Evolutionary conservation across 257 asterid genomes (phyloP), one percentile per base, ranked within the genome.

Genomic region (Jasminum sambac): DNA sequence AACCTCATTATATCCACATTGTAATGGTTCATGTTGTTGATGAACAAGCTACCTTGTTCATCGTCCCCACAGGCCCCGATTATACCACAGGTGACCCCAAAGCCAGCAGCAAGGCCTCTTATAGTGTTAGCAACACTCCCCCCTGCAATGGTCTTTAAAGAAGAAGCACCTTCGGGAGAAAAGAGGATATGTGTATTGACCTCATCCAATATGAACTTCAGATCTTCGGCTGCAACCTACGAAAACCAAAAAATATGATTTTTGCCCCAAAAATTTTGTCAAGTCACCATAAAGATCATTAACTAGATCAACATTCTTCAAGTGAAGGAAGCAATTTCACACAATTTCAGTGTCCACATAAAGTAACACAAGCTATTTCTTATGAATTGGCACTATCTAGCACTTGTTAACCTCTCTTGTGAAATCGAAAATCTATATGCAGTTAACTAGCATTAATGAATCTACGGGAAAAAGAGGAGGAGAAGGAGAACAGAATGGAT

Each of bases 121-220:
- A 95, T 82, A 30, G 99, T 95, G 69, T 91, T 95, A 41, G 99
- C 95, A 39, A 95, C 96, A 64, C 99, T 95, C 19, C 98, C 99
- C 38, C 99, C 99, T 71, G 99, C 99, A 58, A 95, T 89, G 37
- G 99, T 91, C 78, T 81, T 95, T 68, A 91, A 74, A 11, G 88
- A 65, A 60, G 87, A 72, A 4, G 83, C 60, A 52, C 63, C 67
- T 38, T 85, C 84, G 0, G 88, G 84, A 10, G 87, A 83, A 63
- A 85, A 79, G 37, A 77, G 59, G 38, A 78, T 65, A 69, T 95
- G 86, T 25, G 79, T 16, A 39, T 88, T 83, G 7, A 95, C 83
- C 90, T 89, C 90, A 46, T 40, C 75, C 74, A 91, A 76, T 19
- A 95, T 81, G 82, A 72, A 80, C 73, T 88, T 91, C 71, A 95